Percentiles rank a stretch among this genome's conserved stretches.
Conservation (phyloP, 2,329 filamentous ascomycete species). For the Fusarium fracticaudum region DNA sequence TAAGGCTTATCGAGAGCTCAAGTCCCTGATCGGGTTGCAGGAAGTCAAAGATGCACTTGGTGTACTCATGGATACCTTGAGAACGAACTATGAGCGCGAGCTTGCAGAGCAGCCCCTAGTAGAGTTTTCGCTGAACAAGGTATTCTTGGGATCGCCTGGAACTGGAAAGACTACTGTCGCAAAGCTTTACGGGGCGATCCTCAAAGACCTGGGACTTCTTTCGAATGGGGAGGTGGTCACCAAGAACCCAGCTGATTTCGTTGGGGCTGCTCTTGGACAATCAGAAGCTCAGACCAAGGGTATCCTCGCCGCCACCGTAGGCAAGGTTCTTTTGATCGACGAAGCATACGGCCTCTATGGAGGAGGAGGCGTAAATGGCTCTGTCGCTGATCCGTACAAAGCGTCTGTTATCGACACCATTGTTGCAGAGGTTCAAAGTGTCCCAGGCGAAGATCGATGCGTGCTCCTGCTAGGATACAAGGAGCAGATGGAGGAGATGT, state of each 20-base stretch:
- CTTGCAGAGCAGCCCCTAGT: constrained; percentile 67
- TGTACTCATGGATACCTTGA: constrained; percentile 67
- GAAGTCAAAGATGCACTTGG: constrained; percentile 71
- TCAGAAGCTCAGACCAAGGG: constrained; percentile 78
- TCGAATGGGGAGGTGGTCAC: constrained; percentile 76
- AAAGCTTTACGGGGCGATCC: constrained; percentile 74
- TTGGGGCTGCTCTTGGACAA: constrained; percentile 69
- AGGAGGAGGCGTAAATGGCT: constrained; percentile 51
- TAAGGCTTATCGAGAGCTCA: constrained; percentile 66
- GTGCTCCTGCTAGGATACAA: constrained; percentile 78
- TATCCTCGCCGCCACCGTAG: constrained; percentile 71
- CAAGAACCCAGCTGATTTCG: constrained; percentile 79
- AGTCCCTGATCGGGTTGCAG: constrained; percentile 66
- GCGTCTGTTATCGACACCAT: constrained; percentile 77
- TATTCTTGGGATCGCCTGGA: constrained; percentile 77
- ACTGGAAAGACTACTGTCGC: constrained; percentile 82
- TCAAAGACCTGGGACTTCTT: constrained; percentile 73
- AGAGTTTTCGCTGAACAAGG: constrained; percentile 70
- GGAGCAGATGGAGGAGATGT: constrained; percentile 75
- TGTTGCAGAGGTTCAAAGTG: constrained; percentile 76
- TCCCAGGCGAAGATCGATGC: constrained; percentile 76
- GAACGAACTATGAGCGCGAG: constrained; percentile 73
- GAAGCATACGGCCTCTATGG: constrained; percentile 76
- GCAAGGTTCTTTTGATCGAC: constrained; percentile 83
- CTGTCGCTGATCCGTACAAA: constrained; percentile 57